Evolutionary conservation across 192 early-diverging fungal genomes (phyloP).

Genomic region (Coemansia sp.): DNA sequence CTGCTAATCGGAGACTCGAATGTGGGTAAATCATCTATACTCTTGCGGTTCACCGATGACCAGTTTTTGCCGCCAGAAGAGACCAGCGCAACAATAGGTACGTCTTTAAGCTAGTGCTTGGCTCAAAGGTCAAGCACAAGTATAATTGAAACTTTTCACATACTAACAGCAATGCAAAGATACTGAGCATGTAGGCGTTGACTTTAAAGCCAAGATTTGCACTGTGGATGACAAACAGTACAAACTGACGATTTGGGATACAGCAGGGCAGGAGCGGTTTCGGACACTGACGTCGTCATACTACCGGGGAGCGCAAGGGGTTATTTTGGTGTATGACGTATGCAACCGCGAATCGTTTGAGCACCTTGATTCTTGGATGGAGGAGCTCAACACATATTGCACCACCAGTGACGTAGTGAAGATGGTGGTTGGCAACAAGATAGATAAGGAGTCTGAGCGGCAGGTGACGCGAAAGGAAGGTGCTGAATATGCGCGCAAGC

Average conservation of each 20-base stretch:
- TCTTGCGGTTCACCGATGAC: slow-evolving; percentile 94
- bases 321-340: slow-evolving; percentile 98
- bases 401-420: slow-evolving; percentile 85
- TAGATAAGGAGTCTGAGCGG: slow-evolving; percentile 79
- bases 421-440: slow-evolving; percentile 98
- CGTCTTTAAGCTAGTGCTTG: neutral
- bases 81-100: slow-evolving; percentile 76
- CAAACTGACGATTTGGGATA: slow-evolving; percentile 98
- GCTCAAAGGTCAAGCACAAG: neutral
- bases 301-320: slow-evolving; percentile 97
- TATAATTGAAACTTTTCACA: neutral
- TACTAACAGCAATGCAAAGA: slow-evolving; percentile 1
- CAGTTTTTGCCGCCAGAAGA: slow-evolving; percentile 91
- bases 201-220: slow-evolving; percentile 95
- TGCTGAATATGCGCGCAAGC: slow-evolving; percentile 81
- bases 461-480: slow-evolving; percentile 84
- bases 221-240: slow-evolving; percentile 82
- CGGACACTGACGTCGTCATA: slow-evolving; percentile 95
- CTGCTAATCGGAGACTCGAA: slow-evolving; percentile 94
- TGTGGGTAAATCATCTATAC: slow-evolving; percentile 91
- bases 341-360: slow-evolving; percentile 91
- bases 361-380: slow-evolving; percentile 91
- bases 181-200: slow-evolving; percentile 65
- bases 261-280: slow-evolving; percentile 98
- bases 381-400: slow-evolving; percentile 91